A percentile compares a stretch with the other conserved stretches of the same genome.
These are phyloP conservation scores for Candida sp. DNA, from an alignment of 1,139 yeast genomes.

Conservation along the genomic window DNA sequence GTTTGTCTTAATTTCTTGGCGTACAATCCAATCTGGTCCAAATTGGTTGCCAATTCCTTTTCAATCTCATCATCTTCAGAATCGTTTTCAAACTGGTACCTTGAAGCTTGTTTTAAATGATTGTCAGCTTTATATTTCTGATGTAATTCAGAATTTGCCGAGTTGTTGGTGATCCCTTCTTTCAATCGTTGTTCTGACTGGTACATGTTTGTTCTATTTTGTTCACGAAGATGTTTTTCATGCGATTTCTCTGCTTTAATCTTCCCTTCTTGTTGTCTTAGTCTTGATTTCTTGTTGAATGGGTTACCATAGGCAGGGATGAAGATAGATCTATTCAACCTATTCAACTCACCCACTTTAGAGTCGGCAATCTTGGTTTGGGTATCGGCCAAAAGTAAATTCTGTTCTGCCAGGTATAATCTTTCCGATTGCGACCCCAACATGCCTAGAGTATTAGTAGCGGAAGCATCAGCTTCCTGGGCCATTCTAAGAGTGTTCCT, in stretches of 20 bases:
- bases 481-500: constrained; percentile 87
- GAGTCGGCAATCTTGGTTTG: constrained; percentile 84
- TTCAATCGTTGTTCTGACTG: constrained; percentile 46
- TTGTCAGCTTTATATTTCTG: constrained; percentile 50
- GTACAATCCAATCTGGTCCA: constrained; percentile 49
- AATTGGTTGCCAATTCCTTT: constrained; percentile 50
- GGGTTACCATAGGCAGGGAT: constrained; percentile 84
- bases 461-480: constrained; percentile 88
- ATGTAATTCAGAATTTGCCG: constrained; percentile 36
- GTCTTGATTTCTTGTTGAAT: constrained; percentile 76
- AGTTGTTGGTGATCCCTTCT: constrained; percentile 36
- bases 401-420: constrained; percentile 75
- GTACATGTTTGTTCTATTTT: constrained; percentile 40
- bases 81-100: constrained; percentile 52
- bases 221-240: constrained; percentile 50
- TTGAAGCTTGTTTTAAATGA: constrained; percentile 43
- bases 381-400: constrained; percentile 71
- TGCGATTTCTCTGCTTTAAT: constrained; percentile 64
- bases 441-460: constrained; percentile 86
- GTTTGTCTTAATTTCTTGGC: constrained; percentile 41
- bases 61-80: constrained; percentile 60
- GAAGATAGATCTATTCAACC: constrained; percentile 78
- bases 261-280: constrained; percentile 71
- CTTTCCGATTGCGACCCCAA: constrained; percentile 91
- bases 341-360: constrained; percentile 75